Evolutionary conservation across 495 filamentous ascomycete genomes (phyloP), one percentile per base, ranked within the genome.

Genomic region (Oleoguttula mirabilis): DNA sequence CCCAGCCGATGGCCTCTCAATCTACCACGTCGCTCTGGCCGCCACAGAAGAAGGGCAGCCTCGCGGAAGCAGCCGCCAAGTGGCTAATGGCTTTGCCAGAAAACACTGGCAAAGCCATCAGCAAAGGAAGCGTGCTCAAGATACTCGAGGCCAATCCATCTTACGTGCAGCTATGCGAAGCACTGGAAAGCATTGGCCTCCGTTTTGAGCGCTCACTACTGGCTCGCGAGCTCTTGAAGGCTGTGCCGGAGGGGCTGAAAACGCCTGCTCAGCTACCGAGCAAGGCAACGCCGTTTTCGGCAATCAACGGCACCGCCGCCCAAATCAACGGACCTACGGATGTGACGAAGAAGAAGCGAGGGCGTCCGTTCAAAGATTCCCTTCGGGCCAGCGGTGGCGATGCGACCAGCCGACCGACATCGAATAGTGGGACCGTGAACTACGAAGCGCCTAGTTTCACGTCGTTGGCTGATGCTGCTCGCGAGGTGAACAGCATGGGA

Each of bases 111-210:
- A 55, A 42, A 10, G 45, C 25, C 2, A 23, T 59, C 10, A 23
- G 12, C 14, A 12, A 55, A n/a, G 51, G 62, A 3, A 39, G 60
- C 16, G 56, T 74, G 0, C 52, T 55, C 30, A 39, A 39, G 6
- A 55, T 74, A 20, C 47, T 75, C 15, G 56, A 71, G 30, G 41
- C 40, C 15, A 71, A 72, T 53, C 69, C 69, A 0, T 64, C 59
- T 14, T 74, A 74, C 51, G 57, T 56, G 37, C 61, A 66, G 36
- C 54, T 75, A 3, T 75, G 71, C 50, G 62, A 68, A 43, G 48
- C 54, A 22, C 52, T 74, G n/a, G 71, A 75, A 39, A 22, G 31
- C 1, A 55, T 55, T 33, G 65, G 66, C 1, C 56, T 73, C 21
- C 45, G 48, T 12, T 47, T 75, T 30, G 62, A 72, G 40, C 55